Evolutionary conservation across 768 basidiomycete genomes (phyloP).

Genomic region (Gymnopilus junonius): DNA sequence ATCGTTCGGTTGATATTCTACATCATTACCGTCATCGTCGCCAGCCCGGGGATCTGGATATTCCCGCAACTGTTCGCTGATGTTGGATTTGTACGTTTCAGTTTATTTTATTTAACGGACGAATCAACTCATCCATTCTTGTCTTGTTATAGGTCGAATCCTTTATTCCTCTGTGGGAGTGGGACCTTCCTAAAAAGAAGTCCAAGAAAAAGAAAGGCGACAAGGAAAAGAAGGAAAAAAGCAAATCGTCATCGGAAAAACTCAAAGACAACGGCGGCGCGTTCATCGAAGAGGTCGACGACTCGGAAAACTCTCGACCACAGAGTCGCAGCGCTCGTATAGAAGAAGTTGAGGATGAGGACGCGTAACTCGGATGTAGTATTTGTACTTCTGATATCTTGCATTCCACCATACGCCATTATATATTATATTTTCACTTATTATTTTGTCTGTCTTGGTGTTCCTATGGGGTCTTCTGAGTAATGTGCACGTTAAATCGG

Average conservation of each 20-base stretch:
- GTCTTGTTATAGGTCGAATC: conserved; percentile 83
- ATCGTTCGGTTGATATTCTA: conserved; percentile 93
- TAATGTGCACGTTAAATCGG: background rate
- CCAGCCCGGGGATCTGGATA: conserved; percentile 96
- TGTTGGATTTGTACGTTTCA: conserved; percentile 89
- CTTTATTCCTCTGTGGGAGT: conserved; percentile 96
- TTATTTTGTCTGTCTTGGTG: background rate
- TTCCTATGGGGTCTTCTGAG: background rate
- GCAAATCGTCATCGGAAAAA: conserved; percentile 47
- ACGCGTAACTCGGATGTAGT: conserved; percentile 21
- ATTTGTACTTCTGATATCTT: conserved; percentile 11
- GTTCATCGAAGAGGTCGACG: conserved; percentile 50
- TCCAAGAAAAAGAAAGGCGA: conserved; percentile 68
- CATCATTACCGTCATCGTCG: conserved; percentile 85
- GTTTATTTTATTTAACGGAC: background rate
- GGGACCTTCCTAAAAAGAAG: conserved; percentile 87
- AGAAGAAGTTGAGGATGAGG: conserved; percentile 49
- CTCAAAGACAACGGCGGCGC: conserved; percentile 46
- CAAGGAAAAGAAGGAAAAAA: conserved; percentile 58
- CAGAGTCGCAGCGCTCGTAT: conserved; percentile 46
- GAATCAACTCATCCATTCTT: background rate
- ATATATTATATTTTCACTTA: conserved; percentile 15
- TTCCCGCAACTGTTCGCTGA: conserved; percentile 98
- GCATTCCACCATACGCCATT: background rate
- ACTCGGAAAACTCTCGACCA: conserved; percentile 45